Percentiles rank a stretch among this genome's conserved stretches.
Evolutionary conservation across 2,329 filamentous ascomycete genomes (phyloP).

Genomic region (Chaetomium globosum): DNA sequence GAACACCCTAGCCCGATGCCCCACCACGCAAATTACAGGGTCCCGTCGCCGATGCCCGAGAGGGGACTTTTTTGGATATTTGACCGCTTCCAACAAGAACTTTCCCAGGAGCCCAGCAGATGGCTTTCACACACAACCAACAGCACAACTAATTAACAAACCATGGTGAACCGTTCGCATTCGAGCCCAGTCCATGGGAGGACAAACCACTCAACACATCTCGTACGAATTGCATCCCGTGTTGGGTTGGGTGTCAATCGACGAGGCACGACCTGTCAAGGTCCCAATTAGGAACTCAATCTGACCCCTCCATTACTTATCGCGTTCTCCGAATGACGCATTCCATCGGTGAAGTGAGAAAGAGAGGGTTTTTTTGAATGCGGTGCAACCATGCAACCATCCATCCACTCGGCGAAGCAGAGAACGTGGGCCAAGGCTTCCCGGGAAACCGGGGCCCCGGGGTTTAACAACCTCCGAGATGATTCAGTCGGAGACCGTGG

Average conservation of each 20-base stretch:
- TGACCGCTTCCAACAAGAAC: neutral
- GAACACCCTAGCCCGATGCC: neutral
- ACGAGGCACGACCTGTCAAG: neutral
- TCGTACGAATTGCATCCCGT: neutral
- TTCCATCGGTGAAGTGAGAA: neutral
- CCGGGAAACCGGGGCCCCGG: conserved; percentile 15
- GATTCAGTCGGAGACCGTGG: neutral
- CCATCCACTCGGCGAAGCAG: neutral
- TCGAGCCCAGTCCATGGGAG: neutral
- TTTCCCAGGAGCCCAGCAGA: neutral
- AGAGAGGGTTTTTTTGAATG: conserved; percentile 1
- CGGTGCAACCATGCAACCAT: conserved; percentile 11
- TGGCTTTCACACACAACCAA: neutral
- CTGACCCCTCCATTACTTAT: neutral
- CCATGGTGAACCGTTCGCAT: neutral
- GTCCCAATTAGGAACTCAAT: neutral
- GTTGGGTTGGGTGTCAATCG: neutral
- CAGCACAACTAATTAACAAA: neutral
- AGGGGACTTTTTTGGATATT: neutral
- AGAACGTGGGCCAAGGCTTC: conserved; percentile 4
- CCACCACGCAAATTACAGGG: conserved; percentile 21
- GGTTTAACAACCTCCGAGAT: conserved; percentile 10
- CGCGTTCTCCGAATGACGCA: conserved; percentile 11
- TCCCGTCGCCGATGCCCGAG: conserved; percentile 5
- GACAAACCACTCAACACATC: neutral